Evolutionary conservation across 768 basidiomycete species (phyloP).

Genomic region (Tulasnella sp.): DNA sequence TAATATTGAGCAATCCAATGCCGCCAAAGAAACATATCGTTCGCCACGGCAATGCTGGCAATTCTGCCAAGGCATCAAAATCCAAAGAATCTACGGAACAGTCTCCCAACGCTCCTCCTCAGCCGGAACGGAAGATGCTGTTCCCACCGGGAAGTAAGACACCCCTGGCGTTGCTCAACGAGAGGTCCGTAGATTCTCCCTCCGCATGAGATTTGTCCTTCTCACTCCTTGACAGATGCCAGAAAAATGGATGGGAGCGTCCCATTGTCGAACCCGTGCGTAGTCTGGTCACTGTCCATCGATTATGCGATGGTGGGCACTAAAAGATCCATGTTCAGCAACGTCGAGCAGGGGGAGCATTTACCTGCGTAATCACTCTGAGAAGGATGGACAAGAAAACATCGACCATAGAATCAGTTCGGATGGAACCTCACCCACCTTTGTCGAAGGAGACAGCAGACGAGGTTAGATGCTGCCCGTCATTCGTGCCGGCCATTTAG

Average conservation of each 20-base stretch:
- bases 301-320: not conserved
- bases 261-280: conserved; percentile 65
- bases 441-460: conserved; percentile 52
- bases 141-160: conserved; percentile 82
- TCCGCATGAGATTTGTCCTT: not conserved
- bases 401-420: conserved; percentile 53
- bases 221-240: conserved; percentile 43
- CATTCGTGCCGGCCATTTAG: not conserved
- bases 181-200: conserved; percentile 39
- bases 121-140: conserved; percentile 32
- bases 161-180: conserved; percentile 65
- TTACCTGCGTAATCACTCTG: conserved; percentile 59
- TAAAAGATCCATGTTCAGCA: conserved; percentile 8
- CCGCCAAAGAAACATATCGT: conserved; percentile 9
- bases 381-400: conserved; percentile 57
- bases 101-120: conserved; percentile 19
- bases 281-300: not conserved
- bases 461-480: conserved; percentile 30
- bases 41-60: conserved; percentile 77
- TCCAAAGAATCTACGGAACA: conserved; percentile 28
- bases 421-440: conserved; percentile 62
- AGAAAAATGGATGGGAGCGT: conserved; percentile 83
- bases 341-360: conserved; percentile 12
- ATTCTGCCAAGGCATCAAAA: conserved; percentile 49
- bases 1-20: no score